These are phyloP conservation scores for Wickerhamiella sergipiensis DNA, from an alignment of 805 yeast genomes.

Conservation along the genomic window DNA sequence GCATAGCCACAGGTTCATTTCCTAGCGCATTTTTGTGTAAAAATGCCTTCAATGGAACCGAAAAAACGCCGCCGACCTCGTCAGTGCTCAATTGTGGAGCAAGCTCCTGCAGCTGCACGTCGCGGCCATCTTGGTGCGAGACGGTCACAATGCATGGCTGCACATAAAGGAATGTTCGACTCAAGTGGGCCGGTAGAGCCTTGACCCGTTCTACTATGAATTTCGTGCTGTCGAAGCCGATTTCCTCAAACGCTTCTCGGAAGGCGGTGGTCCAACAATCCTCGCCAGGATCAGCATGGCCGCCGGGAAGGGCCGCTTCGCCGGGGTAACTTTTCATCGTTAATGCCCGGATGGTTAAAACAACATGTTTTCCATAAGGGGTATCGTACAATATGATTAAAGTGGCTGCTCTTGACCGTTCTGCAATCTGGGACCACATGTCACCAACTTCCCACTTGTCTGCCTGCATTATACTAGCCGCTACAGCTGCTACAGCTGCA, in stretches of 20 bases:
- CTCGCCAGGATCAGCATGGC: conserved; percentile 59
- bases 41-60: conserved; percentile 4
- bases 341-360: conserved; percentile 5
- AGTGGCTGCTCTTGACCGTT: conserved; percentile 3
- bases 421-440: background rate
- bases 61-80: conserved; percentile 7
- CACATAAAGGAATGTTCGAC: conserved; percentile 4
- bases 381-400: conserved; percentile 5
- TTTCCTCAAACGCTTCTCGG: conserved; percentile 78
- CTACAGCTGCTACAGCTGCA: too few relatives aligned
- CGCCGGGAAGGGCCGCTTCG: conserved; percentile 88
- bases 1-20: background rate
- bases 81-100: conserved; percentile 5
- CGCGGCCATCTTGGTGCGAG: background rate
- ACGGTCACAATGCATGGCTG: conserved; percentile 5
- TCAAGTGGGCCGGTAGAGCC: conserved; percentile 7
- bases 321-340: conserved; percentile 46
- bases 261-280: conserved; percentile 68
- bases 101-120: conserved; percentile 4
- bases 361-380: conserved; percentile 2
- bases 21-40: background rate
- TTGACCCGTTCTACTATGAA: background rate
- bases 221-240: conserved; percentile 38
- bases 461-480: too few relatives aligned
- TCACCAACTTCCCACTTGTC: too few relatives aligned